Percentiles rank a stretch among this genome's conserved stretches.
Evolutionary conservation across 176 grass and related monocot species (phyloP).

Genomic region (Bolboschoenus planiculmis): DNA sequence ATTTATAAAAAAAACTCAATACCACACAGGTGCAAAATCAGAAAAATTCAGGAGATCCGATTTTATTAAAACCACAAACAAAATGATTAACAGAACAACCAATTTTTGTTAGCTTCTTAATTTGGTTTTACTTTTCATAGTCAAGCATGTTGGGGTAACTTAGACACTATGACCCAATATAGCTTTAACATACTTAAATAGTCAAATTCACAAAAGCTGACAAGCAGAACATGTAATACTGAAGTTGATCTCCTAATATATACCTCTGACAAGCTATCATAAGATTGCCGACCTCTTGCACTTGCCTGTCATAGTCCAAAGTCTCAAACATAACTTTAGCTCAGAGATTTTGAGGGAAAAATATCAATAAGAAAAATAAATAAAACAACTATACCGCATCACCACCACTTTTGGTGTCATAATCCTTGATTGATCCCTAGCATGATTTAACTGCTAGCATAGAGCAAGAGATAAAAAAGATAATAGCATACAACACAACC

Average conservation of each 20-base stretch:
- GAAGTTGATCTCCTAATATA: background rate
- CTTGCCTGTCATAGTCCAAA: constrained; percentile 27
- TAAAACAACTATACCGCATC: constrained; percentile 13
- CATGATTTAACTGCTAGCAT: constrained; percentile 21
- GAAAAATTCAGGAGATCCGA: background rate
- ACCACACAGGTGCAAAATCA: background rate
- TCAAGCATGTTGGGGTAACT: background rate
- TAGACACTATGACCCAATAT: background rate
- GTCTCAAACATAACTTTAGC: constrained; percentile 21
- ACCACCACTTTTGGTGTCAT: constrained; percentile 23
- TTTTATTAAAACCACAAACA: background rate
- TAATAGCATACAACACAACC: constrained; percentile 8
- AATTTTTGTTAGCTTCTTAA: background rate
- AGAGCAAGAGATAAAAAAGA: constrained; percentile 8
- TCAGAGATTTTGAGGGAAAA: constrained; percentile 10
- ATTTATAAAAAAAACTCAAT: background rate
- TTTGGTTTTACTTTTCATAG: background rate
- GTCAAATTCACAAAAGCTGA: background rate
- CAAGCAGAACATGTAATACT: constrained; percentile 8
- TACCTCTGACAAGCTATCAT: background rate
- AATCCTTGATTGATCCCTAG: background rate
- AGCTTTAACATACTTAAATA: background rate
- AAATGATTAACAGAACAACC: background rate
- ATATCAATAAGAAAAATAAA: background rate
- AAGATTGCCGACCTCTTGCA: constrained; percentile 13